phyloP scores from a whole-genome alignment of 768 basidiomycete species.

The Kwoniella bestiolae region DNA sequence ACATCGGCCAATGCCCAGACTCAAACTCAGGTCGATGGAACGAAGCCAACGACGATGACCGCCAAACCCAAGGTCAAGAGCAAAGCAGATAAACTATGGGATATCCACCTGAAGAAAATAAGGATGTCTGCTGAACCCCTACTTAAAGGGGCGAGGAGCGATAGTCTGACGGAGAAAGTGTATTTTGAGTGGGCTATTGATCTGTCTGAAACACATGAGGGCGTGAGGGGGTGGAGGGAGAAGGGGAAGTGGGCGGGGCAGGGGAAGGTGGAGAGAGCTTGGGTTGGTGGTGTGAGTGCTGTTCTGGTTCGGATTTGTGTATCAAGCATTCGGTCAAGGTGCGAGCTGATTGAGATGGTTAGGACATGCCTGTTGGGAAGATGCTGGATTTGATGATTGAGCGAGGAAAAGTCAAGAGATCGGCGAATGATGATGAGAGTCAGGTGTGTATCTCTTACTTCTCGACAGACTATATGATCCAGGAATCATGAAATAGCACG shows the following conservation, averaged over 20 bases:
- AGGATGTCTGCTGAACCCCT: constrained; percentile 29
- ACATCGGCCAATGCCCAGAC: too few relatives aligned
- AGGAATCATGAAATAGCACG: too few relatives aligned
- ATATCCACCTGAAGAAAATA: constrained; percentile 45
- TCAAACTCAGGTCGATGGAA: too few relatives aligned
- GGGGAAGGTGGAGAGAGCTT: constrained; percentile 31
- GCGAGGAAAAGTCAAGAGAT: constrained; percentile 14
- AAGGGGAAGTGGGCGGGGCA: constrained; percentile 25
- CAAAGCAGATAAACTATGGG: constrained; percentile 43
- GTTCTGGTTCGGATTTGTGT: too few relatives aligned
- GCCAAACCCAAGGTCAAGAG: constrained; percentile 28
- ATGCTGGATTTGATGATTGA: constrained; percentile 39
- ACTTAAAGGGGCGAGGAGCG: not conserved
- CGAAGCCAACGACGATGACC: not conserved
- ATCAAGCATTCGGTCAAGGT: too few relatives aligned
- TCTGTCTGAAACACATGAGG: not conserved
- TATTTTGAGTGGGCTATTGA: constrained; percentile 45
- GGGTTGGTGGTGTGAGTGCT: constrained; percentile 35
- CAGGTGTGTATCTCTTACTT: too few relatives aligned
- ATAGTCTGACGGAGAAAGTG: constrained; percentile 14
- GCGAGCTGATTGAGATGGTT: too few relatives aligned
- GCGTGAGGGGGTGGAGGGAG: constrained; percentile 20
- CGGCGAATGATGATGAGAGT: constrained; percentile 15
- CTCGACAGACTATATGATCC: too few relatives aligned
- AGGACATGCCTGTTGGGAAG: constrained; percentile 42